Evolutionary conservation across 1,139 yeast species (phyloP).

Genomic region (Pichia sp.): DNA sequence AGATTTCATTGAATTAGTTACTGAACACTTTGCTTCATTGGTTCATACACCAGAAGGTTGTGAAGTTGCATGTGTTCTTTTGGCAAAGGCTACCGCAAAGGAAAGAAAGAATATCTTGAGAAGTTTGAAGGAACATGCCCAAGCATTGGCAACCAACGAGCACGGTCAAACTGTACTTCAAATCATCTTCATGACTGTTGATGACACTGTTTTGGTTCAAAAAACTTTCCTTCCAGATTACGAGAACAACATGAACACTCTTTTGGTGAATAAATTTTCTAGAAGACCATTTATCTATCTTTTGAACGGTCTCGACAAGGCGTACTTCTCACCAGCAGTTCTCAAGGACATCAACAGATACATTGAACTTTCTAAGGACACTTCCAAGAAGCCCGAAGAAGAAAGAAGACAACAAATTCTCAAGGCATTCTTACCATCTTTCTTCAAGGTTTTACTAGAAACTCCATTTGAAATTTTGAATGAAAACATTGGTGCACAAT

Average conservation of each 20-base stretch:
- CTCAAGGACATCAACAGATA: slow-evolving; percentile 55
- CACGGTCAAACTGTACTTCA: slow-evolving; percentile 78
- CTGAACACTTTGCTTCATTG: slow-evolving; percentile 88
- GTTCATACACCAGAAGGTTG: slow-evolving; percentile 95
- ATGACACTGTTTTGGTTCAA: slow-evolving; percentile 80
- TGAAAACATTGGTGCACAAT: slow-evolving; percentile 79
- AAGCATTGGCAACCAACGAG: slow-evolving; percentile 73
- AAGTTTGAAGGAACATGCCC: slow-evolving; percentile 65
- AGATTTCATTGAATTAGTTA: slow-evolving; percentile 75
- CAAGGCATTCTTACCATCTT: slow-evolving; percentile 56
- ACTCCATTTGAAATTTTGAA: slow-evolving; percentile 44
- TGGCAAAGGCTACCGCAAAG: slow-evolving; percentile 84
- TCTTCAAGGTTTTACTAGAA: slow-evolving; percentile 49
- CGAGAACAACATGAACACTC: slow-evolving; percentile 48
- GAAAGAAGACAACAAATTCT: slow-evolving; percentile 68
- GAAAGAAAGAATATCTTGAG: slow-evolving; percentile 79
- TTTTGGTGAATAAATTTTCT: slow-evolving; percentile 67
- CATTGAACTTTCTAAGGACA: slow-evolving; percentile 58
- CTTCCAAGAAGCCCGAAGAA: slow-evolving; percentile 81
- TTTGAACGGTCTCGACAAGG: slow-evolving; percentile 71
- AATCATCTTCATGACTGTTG: slow-evolving; percentile 78
- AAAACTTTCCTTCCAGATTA: slow-evolving; percentile 64
- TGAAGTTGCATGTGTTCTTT: slow-evolving; percentile 75
- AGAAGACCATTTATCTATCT: slow-evolving; percentile 86
- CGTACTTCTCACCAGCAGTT: slow-evolving; percentile 70